phyloP scores from a whole-genome alignment of 306 rosid genomes.

The Cicer yamashitae region DNA sequence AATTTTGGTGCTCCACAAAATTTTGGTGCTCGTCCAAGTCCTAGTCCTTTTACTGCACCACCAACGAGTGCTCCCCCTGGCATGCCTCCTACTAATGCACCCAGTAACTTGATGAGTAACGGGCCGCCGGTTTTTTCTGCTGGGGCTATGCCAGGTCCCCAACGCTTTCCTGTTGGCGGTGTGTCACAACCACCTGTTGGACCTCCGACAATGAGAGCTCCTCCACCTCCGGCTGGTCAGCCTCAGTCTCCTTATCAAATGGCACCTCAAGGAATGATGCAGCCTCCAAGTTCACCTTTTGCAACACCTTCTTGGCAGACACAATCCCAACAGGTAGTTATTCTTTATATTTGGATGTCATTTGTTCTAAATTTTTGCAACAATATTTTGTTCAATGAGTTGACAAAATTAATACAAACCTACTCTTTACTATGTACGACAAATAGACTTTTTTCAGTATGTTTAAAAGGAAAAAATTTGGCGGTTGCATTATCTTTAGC shows the following conservation, averaged over 20 bases:
- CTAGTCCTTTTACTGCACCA: slow-evolving; percentile 49
- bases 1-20: slow-evolving; percentile 50
- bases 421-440: not conserved
- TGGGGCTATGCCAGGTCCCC: slow-evolving; percentile 59
- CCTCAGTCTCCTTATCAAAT: slow-evolving; percentile 65
- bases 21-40: slow-evolving; percentile 57
- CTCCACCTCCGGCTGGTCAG: slow-evolving; percentile 63
- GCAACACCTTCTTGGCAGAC: slow-evolving; percentile 74
- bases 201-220: slow-evolving; percentile 63
- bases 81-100: slow-evolving; percentile 49
- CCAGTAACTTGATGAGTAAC: slow-evolving; percentile 68
- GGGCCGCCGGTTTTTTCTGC: slow-evolving; percentile 74
- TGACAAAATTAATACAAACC: slow-evolving; percentile 7
- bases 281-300: slow-evolving; percentile 67
- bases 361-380: not conserved
- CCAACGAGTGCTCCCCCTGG: slow-evolving; percentile 51
- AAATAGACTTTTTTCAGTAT: not conserved
- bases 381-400: slow-evolving; percentile 29
- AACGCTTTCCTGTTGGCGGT: slow-evolving; percentile 61
- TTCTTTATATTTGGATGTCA: slow-evolving; percentile 10
- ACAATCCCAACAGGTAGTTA: slow-evolving; percentile 83
- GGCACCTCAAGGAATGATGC: slow-evolving; percentile 60
- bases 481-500: slow-evolving; percentile 15
- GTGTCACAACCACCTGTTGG: slow-evolving; percentile 59
- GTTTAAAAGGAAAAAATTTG: slow-evolving; percentile 12